Conservation (phyloP, 2,329 filamentous ascomycete genomes). For the Clonostachys sp. region DNA sequence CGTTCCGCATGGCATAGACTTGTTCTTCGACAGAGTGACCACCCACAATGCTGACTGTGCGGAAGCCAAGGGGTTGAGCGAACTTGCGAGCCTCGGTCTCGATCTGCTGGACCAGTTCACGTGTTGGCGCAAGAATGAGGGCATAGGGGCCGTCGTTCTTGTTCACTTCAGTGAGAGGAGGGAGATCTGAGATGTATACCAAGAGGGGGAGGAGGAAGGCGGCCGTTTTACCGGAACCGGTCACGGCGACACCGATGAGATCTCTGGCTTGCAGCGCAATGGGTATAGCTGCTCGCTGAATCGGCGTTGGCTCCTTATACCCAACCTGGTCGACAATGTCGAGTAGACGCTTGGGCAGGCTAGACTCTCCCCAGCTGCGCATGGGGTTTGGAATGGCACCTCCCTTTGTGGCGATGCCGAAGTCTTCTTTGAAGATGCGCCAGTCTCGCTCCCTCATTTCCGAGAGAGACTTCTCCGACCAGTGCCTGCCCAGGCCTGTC, state of each 20-base stretch:
- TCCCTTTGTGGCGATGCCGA: constrained; percentile 92
- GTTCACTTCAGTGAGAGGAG: constrained; percentile 76
- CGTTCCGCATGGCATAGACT: constrained; percentile 81
- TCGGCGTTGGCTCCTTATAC: constrained; percentile 86
- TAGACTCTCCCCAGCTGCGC: constrained; percentile 88
- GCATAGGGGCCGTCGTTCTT: constrained; percentile 96
- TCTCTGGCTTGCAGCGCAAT: constrained; percentile 90
- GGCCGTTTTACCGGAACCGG: constrained; percentile 97
- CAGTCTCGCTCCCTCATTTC: constrained; percentile 98
- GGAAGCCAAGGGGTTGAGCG: constrained; percentile 84
- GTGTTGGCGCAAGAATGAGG: constrained; percentile 93
- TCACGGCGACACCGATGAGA: constrained; percentile 96
- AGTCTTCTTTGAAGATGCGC: constrained; percentile 99
- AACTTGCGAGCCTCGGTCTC: constrained; percentile 93
- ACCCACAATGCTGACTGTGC: constrained; percentile 95
- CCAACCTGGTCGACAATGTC: constrained; percentile 81
- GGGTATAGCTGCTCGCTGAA: constrained; percentile 92
- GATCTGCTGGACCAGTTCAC: constrained; percentile 96
- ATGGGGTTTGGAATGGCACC: constrained; percentile 92
- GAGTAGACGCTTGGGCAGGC: constrained; percentile 70
- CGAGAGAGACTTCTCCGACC: constrained; percentile 87
- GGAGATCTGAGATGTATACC: constrained; percentile 90
- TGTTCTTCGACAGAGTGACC: constrained; percentile 95
- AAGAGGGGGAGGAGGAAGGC: constrained; percentile 89
- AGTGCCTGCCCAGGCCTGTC: constrained; percentile 83